Percentiles rank a stretch among this genome's conserved stretches.
Conservation (phyloP, 805 yeast genomes). For the Suhomyces pyralidae region DNA sequence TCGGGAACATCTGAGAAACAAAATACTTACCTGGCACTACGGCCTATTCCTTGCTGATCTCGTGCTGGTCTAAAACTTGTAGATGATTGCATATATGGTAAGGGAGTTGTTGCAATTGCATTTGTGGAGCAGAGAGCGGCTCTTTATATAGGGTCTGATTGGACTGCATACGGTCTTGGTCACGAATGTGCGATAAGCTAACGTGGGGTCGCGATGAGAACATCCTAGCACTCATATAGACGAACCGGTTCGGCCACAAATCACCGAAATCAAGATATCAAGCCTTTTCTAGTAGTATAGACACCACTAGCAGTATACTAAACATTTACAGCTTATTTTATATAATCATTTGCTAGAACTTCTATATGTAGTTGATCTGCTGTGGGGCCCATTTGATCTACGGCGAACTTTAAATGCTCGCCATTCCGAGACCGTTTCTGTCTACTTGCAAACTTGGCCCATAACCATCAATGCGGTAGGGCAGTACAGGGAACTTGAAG, state of each 20-base stretch:
- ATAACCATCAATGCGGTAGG: neutral
- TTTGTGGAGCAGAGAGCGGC: neutral
- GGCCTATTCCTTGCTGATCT: conserved; percentile 2
- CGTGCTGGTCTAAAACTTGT: conserved; percentile 6
- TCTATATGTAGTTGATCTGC: neutral
- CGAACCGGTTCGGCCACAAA: neutral
- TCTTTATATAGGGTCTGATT: neutral
- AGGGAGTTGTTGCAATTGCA: neutral
- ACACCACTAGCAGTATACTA: no score
- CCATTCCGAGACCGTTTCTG: neutral
- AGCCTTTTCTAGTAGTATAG: neutral
- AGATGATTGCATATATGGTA: conserved; percentile 3
- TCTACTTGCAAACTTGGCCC: neutral
- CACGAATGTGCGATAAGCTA: neutral
- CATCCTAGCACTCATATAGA: neutral
- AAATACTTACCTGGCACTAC: conserved; percentile 2
- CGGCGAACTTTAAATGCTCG: neutral
- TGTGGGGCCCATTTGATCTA: neutral
- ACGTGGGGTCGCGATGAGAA: neutral
- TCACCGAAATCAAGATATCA: neutral
- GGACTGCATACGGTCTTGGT: neutral
- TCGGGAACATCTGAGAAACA: neutral
- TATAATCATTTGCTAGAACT: no score
- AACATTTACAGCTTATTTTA: no score
- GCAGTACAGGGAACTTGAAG: no score